Evolutionary conservation across 1,284 basidiomycete genomes (phyloP).

Genomic region (Sparassis latifolia): DNA sequence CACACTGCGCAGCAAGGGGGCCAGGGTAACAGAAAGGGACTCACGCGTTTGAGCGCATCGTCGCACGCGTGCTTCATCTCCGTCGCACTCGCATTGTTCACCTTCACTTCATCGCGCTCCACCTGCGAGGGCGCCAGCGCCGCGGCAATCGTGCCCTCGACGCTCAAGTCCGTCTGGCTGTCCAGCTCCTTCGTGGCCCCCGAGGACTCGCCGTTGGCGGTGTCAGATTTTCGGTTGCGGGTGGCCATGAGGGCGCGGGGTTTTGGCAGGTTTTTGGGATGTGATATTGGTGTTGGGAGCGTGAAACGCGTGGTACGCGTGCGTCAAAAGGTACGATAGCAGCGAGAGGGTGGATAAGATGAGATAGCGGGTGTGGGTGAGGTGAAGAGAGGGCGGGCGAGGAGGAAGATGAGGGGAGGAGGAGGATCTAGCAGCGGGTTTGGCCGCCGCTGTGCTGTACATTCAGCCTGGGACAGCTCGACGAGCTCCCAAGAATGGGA

Average conservation of each 20-base stretch:
- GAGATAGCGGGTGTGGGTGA: neutral
- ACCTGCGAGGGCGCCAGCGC: conserved; percentile 15
- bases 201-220: conserved; percentile 3
- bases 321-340: neutral
- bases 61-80: conserved; percentile 90
- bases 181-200: neutral
- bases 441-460: too few species aligned
- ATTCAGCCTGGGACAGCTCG: too few species aligned
- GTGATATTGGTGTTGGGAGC: neutral
- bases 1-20: too few species aligned
- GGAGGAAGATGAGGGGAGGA: neutral
- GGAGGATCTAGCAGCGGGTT: neutral
- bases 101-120: conserved; percentile 64
- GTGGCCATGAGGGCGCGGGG: conserved; percentile 14
- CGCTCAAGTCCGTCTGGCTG: conserved; percentile 3
- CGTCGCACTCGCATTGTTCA: conserved; percentile 75
- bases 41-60: conserved; percentile 82
- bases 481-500: too few species aligned
- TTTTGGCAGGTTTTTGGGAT: neutral
- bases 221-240: conserved; percentile 16
- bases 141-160: conserved; percentile 9
- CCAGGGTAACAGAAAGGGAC: conserved; percentile 24
- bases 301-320: neutral
- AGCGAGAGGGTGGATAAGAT: neutral
- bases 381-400: neutral